Base-by-base conservation (phyloP, 1,139 yeast genomes). In the Saccharomyces hybrid region DNA sequence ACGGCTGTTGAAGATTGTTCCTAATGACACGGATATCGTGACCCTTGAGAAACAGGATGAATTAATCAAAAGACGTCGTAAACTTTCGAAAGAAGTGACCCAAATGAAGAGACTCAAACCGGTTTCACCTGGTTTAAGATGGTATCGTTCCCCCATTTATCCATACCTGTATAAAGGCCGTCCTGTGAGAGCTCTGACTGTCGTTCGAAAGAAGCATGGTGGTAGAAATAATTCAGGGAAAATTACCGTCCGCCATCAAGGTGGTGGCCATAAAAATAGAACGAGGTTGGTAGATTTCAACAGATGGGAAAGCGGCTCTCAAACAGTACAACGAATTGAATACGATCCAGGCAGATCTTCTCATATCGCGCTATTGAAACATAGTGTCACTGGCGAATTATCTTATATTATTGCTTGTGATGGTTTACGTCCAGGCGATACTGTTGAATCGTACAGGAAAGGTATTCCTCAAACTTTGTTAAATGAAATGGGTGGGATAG, bases 331-430 rank as follows among this genome's bases (percentile, higher is more conserved):
- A 56, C 79, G 99, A 67, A 88, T 93, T 56, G 99, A 93, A 72
- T 89, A 90, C 68, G 99, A 93, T 72, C 99, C 99, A 49, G 88
- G 88, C 66, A 81, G 99, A 76, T 81, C 95, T 5, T 88, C 95
- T 5, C 99, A 93, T 72, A 86, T 93, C 70, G 99, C 99, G 0
- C 75, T 93, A 58, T 66, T 95, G 50, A 79, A 84, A 69, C 85
- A 87, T 69, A 72, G 76, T 55, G 79, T 73, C 42, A 78, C 93
- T 0, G 84, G 82, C 2, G 76, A 80, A 57, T 73, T 84, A 58
- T 80, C 93, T 11, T 93, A 93, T 70, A 88, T 93, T 53, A 73
- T 90, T 55, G 98, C 99, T 0, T 83, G 95, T 54, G 93, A 90
- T 58, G 99, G 99, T 7, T 76, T 93, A 67, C 83, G 98, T 74